phyloP scores from a whole-genome alignment of 208 protist species.

The Strigomonas galati region DNA sequence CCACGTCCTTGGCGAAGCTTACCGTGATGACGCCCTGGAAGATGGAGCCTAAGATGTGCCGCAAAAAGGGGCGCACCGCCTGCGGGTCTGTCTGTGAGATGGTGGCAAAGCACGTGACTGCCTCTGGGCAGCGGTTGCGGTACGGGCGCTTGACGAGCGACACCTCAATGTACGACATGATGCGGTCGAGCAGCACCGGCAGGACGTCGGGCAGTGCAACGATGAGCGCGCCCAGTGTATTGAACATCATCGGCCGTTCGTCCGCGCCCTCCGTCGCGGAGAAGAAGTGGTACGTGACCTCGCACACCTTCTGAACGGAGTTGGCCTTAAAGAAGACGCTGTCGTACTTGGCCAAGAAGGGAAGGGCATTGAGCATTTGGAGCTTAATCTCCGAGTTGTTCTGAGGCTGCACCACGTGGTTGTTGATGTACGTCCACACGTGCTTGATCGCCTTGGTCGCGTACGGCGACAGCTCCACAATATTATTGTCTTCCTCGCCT shows the following conservation, averaged over 20 bases:
- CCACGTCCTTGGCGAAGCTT: slow-evolving; percentile 73
- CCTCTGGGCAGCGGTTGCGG: slow-evolving; percentile 66
- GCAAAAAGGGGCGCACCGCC: slow-evolving; percentile 74
- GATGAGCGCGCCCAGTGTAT: slow-evolving; percentile 52
- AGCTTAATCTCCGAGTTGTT: slow-evolving; percentile 31
- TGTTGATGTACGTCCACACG: slow-evolving; percentile 59
- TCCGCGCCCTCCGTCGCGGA: slow-evolving; percentile 34
- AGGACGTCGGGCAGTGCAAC: slow-evolving; percentile 65
- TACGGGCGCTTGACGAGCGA: slow-evolving; percentile 46
- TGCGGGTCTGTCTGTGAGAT: slow-evolving; percentile 65
- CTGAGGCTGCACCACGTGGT: slow-evolving; percentile 26
- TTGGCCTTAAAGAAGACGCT: slow-evolving; percentile 48
- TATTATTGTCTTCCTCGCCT: slow-evolving; percentile 22
- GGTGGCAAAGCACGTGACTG: slow-evolving; percentile 82
- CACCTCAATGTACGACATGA: slow-evolving; percentile 79
- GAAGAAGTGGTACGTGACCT: slow-evolving; percentile 46
- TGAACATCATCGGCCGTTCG: slow-evolving; percentile 65
- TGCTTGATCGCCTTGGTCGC: slow-evolving; percentile 35
- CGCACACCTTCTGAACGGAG: slow-evolving; percentile 40
- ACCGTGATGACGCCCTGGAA: slow-evolving; percentile 71
- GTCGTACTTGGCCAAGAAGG: slow-evolving; percentile 79
- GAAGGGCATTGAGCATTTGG: slow-evolving; percentile 58
- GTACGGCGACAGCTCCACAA: slow-evolving; percentile 40
- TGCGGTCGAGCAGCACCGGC: slow-evolving; percentile 52
- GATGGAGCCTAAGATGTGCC: slow-evolving; percentile 67